phyloP scores from a whole-genome alignment of 106 monocot species.

The Apostasia shenzhenica region DNA sequence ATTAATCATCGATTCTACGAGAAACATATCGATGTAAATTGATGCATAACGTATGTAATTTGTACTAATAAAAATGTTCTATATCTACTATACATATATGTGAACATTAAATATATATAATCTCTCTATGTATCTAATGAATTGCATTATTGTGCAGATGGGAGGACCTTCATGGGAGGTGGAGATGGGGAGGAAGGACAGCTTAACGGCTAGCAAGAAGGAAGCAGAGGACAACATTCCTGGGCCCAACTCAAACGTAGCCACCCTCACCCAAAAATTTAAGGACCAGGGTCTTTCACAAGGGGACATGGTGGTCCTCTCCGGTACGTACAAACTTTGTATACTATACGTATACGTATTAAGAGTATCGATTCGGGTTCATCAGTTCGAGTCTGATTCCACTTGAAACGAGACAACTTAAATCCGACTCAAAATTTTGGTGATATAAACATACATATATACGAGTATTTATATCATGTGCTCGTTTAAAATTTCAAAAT shows the following conservation, averaged over 20 bases:
- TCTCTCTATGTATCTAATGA: neutral
- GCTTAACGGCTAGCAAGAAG: constrained; percentile 38
- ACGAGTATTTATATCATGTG: neutral
- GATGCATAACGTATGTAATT: too few relatives aligned
- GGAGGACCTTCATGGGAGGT: constrained; percentile 85
- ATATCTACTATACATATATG: too few relatives aligned
- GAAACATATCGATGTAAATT: too few relatives aligned
- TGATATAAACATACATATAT: too few relatives aligned
- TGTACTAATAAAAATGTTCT: too few relatives aligned
- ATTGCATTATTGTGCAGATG: constrained; percentile 27
- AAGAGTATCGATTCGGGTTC: neutral
- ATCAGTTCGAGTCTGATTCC: neutral
- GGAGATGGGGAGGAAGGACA: constrained; percentile 75
- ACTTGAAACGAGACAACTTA: too few relatives aligned
- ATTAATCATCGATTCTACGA: too few relatives aligned
- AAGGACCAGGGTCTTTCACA: constrained; percentile 52
- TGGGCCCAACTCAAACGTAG: constrained; percentile 57
- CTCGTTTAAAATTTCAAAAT: too few relatives aligned
- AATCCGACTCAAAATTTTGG: too few relatives aligned
- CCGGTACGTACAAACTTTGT: constrained; percentile 21
- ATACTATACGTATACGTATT: neutral
- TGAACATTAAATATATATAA: too few relatives aligned
- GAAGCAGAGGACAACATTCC: constrained; percentile 61
- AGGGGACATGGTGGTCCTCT: constrained; percentile 81
- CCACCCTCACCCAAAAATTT: constrained; percentile 59